Percentiles rank a stretch among this genome's conserved stretches.
These are phyloP conservation scores for Scheffersomyces quercinus DNA, from an alignment of 1,139 yeast genomes.

Conservation along the genomic window DNA sequence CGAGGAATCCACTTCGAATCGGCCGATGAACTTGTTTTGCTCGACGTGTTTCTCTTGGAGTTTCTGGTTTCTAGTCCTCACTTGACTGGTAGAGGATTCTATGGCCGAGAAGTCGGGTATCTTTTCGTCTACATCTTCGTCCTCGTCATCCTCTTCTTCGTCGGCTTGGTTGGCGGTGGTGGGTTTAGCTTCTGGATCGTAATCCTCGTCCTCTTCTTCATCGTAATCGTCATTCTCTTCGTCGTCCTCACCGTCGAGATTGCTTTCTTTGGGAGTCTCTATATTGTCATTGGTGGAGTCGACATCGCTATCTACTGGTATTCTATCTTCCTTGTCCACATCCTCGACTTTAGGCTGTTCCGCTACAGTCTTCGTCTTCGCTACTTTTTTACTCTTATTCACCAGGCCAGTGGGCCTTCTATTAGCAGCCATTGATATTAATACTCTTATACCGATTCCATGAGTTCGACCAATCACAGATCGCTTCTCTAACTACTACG, in stretches of 20 bases:
- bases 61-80: slow-evolving; percentile 40
- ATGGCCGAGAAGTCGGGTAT: slow-evolving; percentile 38
- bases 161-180: slow-evolving; percentile 14
- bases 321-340: too few relatives aligned
- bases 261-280: too few relatives aligned
- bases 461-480: too few relatives aligned
- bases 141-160: slow-evolving; percentile 22
- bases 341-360: too few relatives aligned
- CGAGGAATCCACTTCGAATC: slow-evolving; percentile 18
- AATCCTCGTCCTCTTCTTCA: slow-evolving; percentile 70
- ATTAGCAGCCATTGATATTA: too few relatives aligned
- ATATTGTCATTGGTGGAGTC: too few relatives aligned
- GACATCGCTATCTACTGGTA: too few relatives aligned
- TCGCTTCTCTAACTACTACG: too few relatives aligned
- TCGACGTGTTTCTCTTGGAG: slow-evolving; percentile 14
- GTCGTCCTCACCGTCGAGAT: slow-evolving; percentile 6
- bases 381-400: too few relatives aligned
- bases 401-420: too few relatives aligned
- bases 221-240: slow-evolving; percentile 35
- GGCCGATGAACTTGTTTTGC: slow-evolving; percentile 14
- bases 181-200: slow-evolving; percentile 45
- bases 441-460: too few relatives aligned
- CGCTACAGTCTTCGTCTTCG: too few relatives aligned
- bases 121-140: slow-evolving; percentile 23
- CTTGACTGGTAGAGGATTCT: slow-evolving; percentile 32